phyloP scores from a whole-genome alignment of 164 flowering plant species.

The Pachysandra terminalis region DNA sequence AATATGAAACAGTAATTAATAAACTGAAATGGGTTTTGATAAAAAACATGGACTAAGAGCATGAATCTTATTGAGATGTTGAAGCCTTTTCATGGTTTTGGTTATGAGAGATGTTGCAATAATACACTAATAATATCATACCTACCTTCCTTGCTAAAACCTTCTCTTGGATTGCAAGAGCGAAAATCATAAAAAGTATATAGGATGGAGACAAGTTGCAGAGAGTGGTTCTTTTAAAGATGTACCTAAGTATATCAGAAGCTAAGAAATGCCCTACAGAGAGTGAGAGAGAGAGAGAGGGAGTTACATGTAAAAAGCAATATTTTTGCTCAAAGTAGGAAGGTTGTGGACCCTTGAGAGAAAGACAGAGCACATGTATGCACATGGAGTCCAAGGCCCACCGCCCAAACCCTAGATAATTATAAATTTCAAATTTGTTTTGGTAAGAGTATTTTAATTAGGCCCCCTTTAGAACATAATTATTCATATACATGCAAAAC shows the following conservation, averaged over 20 bases:
- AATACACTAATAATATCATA: too few relatives aligned
- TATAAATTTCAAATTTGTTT: neutral
- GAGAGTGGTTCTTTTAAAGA: conserved; percentile 9
- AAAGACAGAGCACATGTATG: conserved; percentile 72
- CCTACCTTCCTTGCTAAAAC: neutral
- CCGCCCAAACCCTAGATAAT: conserved; percentile 29
- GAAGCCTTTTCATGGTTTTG: conserved; percentile 4
- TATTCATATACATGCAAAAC: neutral
- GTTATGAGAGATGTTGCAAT: neutral
- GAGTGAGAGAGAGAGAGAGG: conserved; percentile 28
- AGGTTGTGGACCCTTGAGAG: conserved; percentile 45
- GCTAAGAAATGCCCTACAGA: too few relatives aligned
- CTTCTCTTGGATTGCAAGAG: neutral
- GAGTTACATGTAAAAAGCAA: conserved; percentile 27
- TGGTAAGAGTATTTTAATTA: too few relatives aligned
- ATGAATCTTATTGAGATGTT: neutral
- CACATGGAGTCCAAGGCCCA: conserved; percentile 65
- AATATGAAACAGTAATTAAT: neutral
- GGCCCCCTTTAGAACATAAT: too few relatives aligned
- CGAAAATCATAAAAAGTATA: neutral
- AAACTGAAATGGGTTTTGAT: conserved; percentile 6
- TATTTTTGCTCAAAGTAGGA: conserved; percentile 39
- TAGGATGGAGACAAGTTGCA: conserved; percentile 9
- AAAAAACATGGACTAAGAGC: neutral
- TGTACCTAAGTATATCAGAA: conserved; percentile 5